These are phyloP conservation scores for Phanerochaete sordida DNA, from an alignment of 768 basidiomycete species.

Conservation along the genomic window DNA sequence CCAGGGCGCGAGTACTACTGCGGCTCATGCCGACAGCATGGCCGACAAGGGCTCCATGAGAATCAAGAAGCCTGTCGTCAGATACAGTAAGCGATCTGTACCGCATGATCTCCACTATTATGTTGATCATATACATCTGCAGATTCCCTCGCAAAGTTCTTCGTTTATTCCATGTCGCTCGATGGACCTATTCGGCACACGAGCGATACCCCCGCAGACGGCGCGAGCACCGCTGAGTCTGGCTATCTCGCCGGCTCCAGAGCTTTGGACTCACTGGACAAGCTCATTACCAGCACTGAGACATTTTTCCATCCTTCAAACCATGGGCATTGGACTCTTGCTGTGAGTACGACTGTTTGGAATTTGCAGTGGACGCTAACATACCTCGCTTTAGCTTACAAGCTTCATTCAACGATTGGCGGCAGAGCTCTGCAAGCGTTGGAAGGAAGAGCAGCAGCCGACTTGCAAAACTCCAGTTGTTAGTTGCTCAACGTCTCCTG, in stretches of 20 bases:
- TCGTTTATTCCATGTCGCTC: slow-evolving; percentile 86
- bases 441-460: slow-evolving; percentile 71
- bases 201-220: slow-evolving; percentile 23
- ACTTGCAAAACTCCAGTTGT: slow-evolving; percentile 79
- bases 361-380: slow-evolving; percentile 2
- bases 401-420: slow-evolving; percentile 69
- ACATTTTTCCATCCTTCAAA: slow-evolving; percentile 96
- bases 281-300: slow-evolving; percentile 87
- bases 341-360: slow-evolving; percentile 35
- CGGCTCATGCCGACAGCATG: slow-evolving; percentile 64
- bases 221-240: slow-evolving; percentile 19
- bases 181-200: slow-evolving; percentile 60
- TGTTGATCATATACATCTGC: slow-evolving; percentile 7
- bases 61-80: slow-evolving; percentile 69
- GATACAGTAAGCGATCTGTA: slow-evolving; percentile 45
- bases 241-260: slow-evolving; percentile 80
- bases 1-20: slow-evolving; percentile 65
- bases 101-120: not conserved
- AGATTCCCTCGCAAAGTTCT: slow-evolving; percentile 79
- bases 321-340: slow-evolving; percentile 76
- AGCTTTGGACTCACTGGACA: slow-evolving; percentile 84
- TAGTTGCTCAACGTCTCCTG: slow-evolving; percentile 20
- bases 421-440: slow-evolving; percentile 76
- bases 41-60: slow-evolving; percentile 52
- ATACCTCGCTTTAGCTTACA: slow-evolving; percentile 43